Evolutionary conservation across 2,329 filamentous ascomycete genomes (phyloP), one percentile per base, ranked within the genome.

Genomic region (Pezicula radicicola): DNA sequence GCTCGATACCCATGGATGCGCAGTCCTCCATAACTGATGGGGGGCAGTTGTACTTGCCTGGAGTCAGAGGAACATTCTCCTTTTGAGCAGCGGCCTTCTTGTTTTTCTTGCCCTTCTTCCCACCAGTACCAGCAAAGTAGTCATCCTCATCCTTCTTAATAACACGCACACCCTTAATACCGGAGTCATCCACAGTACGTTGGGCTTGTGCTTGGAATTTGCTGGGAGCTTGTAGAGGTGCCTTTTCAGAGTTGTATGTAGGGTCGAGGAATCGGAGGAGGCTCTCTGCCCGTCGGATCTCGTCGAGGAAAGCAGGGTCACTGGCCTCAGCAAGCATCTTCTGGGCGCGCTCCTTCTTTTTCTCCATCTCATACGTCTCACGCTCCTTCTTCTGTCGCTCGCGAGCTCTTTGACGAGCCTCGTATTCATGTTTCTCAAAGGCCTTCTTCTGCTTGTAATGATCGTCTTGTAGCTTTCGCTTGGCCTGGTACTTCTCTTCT

Each of bases 231-330:
- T 78, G 77, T 55, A 81, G 81, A 54, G 77, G 81, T 75, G 88
- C 89, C 73, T 88, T 89, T 67, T 79, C 77, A 30, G 77, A 72
- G 36, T 76, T 73, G 53, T 83, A 78, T 15, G 76, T 81, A 2
- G 93, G 93, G 70, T 97, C 92, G 61, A 97, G 93, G 80, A 93
- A 93, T 61, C 87, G 85, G 62, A 97, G 89, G 43, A 99, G 79
- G 68, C 85, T 88, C 75, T 94, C 89, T 56, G 91, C 89, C 49
- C 88, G 88, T 64, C 91, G 83, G 66, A 99, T 96, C 76, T 99
- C 91, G 63, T 97, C 91, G 44, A 90, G 80, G 77, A 91, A 99
- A 48, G 94, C 94, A 15, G 88, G 91, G 63, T 90, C 87, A 67
- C 85, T 89, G 62, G 90, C 90, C 66, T 93, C 88, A 64, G 86